Percentiles rank a stretch among this genome's conserved stretches.
Conservation (phyloP, 1,284 basidiomycete genomes). For the Leucocoprinus gongylophorus region DNA sequence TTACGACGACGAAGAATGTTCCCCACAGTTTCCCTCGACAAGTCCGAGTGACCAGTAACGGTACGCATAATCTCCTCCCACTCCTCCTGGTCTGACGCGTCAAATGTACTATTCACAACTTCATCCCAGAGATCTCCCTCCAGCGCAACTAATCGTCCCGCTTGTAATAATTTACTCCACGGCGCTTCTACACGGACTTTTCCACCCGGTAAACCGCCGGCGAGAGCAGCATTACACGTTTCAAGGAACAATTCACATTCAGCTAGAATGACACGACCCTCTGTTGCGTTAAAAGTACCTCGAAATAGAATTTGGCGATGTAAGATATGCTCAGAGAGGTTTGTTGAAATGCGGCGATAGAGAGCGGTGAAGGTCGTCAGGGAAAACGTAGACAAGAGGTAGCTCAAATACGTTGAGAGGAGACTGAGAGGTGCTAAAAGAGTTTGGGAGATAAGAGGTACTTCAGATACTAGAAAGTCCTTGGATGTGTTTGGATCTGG, state of each 20-base stretch:
- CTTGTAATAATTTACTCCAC: slow-evolving; percentile 66
- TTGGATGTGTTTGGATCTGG: slow-evolving; percentile 4
- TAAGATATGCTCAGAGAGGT: slow-evolving; percentile 66
- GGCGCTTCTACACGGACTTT: slow-evolving; percentile 52
- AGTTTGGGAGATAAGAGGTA: slow-evolving; percentile 46
- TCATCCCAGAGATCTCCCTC: slow-evolving; percentile 45
- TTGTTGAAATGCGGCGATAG: slow-evolving; percentile 64
- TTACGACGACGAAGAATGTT: slow-evolving; percentile 43
- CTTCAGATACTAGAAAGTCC: slow-evolving; percentile 15
- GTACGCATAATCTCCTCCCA: slow-evolving; percentile 45
- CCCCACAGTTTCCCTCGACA: slow-evolving; percentile 47
- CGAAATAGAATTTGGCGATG: slow-evolving; percentile 79
- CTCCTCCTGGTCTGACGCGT: slow-evolving; percentile 32
- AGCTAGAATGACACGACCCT: slow-evolving; percentile 49
- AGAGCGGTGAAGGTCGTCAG: slow-evolving; percentile 45
- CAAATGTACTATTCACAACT: slow-evolving; percentile 41
- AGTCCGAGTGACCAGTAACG: slow-evolving; percentile 41
- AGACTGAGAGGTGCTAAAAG: slow-evolving; percentile 67
- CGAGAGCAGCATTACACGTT: slow-evolving; percentile 55
- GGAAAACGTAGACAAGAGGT: slow-evolving; percentile 57
- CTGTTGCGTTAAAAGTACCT: slow-evolving; percentile 52
- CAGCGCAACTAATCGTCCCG: slow-evolving; percentile 56
- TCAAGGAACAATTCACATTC: slow-evolving; percentile 79
- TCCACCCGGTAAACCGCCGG: slow-evolving; percentile 31
- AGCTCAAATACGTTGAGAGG: slow-evolving; percentile 64